Conservation (phyloP, 345 rosid genomes). For the Mercurialis annua region DNA sequence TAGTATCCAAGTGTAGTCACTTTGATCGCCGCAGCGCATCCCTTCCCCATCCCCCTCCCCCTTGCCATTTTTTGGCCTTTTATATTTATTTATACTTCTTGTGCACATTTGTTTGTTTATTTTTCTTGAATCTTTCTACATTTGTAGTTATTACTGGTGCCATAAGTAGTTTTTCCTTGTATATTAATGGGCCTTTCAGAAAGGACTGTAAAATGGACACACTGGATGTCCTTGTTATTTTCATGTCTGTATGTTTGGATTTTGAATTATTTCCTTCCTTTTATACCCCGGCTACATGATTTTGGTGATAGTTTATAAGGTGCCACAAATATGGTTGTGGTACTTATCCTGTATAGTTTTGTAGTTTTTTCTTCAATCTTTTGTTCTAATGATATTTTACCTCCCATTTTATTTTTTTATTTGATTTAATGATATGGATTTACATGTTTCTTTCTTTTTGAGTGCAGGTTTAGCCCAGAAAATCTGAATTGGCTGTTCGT, state of each 20-base stretch:
- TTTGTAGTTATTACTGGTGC: background rate
- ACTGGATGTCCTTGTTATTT: background rate
- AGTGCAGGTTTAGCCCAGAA: slow-evolving; percentile 83
- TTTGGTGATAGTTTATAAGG: background rate
- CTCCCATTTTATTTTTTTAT: background rate
- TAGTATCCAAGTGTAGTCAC: background rate
- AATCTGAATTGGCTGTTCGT: slow-evolving; percentile 82
- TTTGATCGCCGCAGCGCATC: background rate
- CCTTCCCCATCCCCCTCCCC: no score
- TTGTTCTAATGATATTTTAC: background rate
- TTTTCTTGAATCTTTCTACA: background rate
- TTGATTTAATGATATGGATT: background rate
- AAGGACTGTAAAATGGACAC: background rate
- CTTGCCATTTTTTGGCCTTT: background rate
- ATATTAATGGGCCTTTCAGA: background rate
- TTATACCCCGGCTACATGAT: background rate
- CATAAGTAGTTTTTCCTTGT: background rate
- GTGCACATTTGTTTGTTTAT: background rate
- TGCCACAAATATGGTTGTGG: background rate
- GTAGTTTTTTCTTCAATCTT: background rate
- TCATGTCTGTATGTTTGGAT: background rate
- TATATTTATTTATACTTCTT: background rate
- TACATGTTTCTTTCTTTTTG: background rate
- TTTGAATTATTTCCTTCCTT: background rate
- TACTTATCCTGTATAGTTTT: background rate